Evolutionary conservation across 2,329 filamentous ascomycete species (phyloP), one percentile per base, ranked within the genome.

Genomic region (Paecilomyces dactylethromorphus): DNA sequence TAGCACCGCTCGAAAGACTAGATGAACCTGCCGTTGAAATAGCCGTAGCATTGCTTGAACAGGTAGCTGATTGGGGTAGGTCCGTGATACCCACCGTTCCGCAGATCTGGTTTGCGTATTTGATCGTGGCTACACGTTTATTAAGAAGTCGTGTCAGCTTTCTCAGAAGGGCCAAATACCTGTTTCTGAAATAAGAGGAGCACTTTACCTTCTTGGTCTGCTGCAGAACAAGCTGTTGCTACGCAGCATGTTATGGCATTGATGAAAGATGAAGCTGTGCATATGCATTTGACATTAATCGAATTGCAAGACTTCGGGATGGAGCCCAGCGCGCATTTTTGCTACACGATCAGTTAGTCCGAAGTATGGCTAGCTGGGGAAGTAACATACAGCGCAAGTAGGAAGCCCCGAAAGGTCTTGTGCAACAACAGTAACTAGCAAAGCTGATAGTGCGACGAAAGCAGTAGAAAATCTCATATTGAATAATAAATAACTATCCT

Each of bases 331-430:
- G 77, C 76, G 60, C 78, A 80, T 4, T 49, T 18, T 71, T 68
- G 64, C 73, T 75, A 68, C 55, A 32, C 18, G 13, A 22, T 18
- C 35, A 31, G 6, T 63, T 53, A 61, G 62, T 53, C 55, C 59
- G 55, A 15, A 52, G 26, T n/a, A n/a, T 45, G 2, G 35, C 35
- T 8, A n/a, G 35, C n/a, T 12, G 31, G 18, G 4, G 11, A 22
- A 15, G 35, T 21, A 39, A 79, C 82, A 68, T 78, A 87, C 84
- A 63, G 84, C 84, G 66, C 81, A 87, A 10, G 62, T 60, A 15
- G 83, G 85, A 54, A 83, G 78, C 45, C 66, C 68, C 31, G 67
- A 64, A 58, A 79, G 67, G 45, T 67, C 66, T 68, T 84, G 82
- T 45, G 81, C 81, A 55, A 66, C 63, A n/a, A 68, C 74, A 29